Conservation (phyloP, 2,329 filamentous ascomycete species). For the Aspergillus carbonarius region DNA sequence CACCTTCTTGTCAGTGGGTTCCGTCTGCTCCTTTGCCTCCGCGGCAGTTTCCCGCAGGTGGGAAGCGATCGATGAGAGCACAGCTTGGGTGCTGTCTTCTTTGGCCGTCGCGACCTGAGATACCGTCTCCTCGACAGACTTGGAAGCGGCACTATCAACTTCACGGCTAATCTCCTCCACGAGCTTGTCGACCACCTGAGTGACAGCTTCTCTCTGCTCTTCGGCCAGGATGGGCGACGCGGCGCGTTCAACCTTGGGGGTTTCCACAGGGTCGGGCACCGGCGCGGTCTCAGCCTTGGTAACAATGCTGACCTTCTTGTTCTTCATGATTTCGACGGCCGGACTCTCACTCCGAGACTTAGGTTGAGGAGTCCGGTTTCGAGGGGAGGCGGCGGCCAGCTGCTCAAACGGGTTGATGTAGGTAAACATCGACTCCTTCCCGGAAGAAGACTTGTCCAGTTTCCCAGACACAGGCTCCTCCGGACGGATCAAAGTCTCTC, state of each 20-base stretch:
- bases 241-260: constrained; percentile 15
- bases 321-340: constrained; percentile 30
- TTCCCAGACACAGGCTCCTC: constrained; percentile 23
- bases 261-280: constrained; percentile 12
- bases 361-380: constrained; percentile 55
- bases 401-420: constrained; percentile 73
- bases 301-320: constrained; percentile 24
- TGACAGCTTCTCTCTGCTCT: constrained; percentile 63
- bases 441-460: constrained; percentile 35
- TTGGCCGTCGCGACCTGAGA: constrained; percentile 28
- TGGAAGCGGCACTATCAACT: constrained; percentile 65
- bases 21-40: constrained; percentile 49
- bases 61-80: constrained; percentile 32
- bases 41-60: constrained; percentile 42
- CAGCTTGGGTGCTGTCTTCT: constrained; percentile 38
- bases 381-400: constrained; percentile 64
- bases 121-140: constrained; percentile 55
- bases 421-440: constrained; percentile 57
- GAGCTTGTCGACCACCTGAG: constrained; percentile 67
- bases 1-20: constrained; percentile 54
- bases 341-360: constrained; percentile 44
- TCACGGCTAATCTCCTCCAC: constrained; percentile 60
- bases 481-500: constrained; percentile 16
- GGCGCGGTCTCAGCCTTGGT: constrained; percentile 19
- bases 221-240: constrained; percentile 29